Conservation (phyloP, 164 flowering plant species). For the Kingdonia uniflora region DNA sequence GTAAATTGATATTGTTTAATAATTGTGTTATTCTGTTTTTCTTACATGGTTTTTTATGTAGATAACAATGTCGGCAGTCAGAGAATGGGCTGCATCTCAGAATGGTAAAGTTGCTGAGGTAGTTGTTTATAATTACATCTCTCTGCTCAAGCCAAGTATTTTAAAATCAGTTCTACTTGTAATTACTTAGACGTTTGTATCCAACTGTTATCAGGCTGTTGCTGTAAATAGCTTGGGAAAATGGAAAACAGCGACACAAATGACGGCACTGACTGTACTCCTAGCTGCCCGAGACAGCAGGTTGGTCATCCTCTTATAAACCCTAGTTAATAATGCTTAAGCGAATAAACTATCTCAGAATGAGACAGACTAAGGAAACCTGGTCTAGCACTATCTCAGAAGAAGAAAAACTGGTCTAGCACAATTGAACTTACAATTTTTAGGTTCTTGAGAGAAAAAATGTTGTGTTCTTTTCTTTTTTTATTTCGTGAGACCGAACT, state of each 20-base stretch:
- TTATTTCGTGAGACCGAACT: no score
- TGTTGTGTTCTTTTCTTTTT: no score
- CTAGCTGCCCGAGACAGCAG: slow-evolving; percentile 78
- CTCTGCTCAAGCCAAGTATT: neutral
- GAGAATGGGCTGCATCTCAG: slow-evolving; percentile 99
- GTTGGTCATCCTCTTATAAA: slow-evolving; percentile 17
- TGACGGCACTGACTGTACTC: slow-evolving; percentile 82
- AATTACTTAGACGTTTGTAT: neutral
- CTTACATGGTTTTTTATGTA: slow-evolving; percentile 17
- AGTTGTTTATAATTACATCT: neutral
- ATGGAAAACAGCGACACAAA: slow-evolving; percentile 97
- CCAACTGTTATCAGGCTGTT: slow-evolving; percentile 57
- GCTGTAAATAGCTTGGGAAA: slow-evolving; percentile 94
- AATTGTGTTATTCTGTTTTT: no score
- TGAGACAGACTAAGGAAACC: no score
- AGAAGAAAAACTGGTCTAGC: no score
- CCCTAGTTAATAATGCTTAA: no score
- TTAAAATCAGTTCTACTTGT: neutral
- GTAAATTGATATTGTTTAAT: no score
- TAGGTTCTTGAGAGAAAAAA: no score
- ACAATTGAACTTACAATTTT: no score
- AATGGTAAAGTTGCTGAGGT: slow-evolving; percentile 75
- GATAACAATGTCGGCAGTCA: slow-evolving; percentile 99
- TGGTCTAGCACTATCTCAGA: no score
- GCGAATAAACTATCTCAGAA: no score